Evolutionary conservation across 768 basidiomycete genomes (phyloP).

Genomic region (Boletus rubescentipes): DNA sequence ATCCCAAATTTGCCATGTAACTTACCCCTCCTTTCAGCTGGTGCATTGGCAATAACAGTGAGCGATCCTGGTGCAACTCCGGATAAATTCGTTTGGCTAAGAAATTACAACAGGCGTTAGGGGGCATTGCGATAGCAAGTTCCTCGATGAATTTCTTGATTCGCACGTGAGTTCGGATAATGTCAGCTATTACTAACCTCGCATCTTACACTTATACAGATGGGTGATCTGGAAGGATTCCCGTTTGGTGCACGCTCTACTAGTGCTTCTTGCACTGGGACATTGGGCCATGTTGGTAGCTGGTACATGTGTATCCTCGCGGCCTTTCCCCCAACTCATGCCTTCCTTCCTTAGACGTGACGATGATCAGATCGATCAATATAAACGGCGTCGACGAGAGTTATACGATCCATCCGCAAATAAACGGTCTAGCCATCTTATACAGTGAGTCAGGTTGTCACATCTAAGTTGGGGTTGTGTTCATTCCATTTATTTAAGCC

Average conservation of each 20-base stretch:
- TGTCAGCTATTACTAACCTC: not conserved
- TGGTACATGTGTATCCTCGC: not conserved
- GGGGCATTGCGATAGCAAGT: constrained; percentile 12
- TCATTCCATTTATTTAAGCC: constrained; percentile 11
- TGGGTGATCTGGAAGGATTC: constrained; percentile 27
- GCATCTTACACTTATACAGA: constrained; percentile 1
- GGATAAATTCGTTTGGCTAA: not conserved
- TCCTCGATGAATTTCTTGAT: constrained; percentile 24
- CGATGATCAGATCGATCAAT: not conserved
- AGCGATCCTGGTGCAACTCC: not conserved
- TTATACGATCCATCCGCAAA: not conserved
- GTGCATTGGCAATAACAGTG: constrained; percentile 1
- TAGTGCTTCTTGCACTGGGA: constrained; percentile 14
- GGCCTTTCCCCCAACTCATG: not conserved
- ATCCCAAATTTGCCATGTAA: not conserved
- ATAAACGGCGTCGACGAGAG: not conserved
- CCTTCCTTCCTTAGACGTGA: constrained; percentile 1
- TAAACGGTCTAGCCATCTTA: not conserved
- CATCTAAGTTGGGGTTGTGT: not conserved
- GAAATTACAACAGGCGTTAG: not conserved
- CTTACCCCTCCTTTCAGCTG: constrained; percentile 7
- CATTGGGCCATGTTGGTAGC: constrained; percentile 17
- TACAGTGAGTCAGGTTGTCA: constrained; percentile 14
- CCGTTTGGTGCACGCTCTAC: constrained; percentile 5
- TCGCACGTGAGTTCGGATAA: constrained; percentile 19